These are phyloP conservation scores for Corylus americana DNA, from an alignment of 306 rosid species.

Conservation along the genomic window DNA sequence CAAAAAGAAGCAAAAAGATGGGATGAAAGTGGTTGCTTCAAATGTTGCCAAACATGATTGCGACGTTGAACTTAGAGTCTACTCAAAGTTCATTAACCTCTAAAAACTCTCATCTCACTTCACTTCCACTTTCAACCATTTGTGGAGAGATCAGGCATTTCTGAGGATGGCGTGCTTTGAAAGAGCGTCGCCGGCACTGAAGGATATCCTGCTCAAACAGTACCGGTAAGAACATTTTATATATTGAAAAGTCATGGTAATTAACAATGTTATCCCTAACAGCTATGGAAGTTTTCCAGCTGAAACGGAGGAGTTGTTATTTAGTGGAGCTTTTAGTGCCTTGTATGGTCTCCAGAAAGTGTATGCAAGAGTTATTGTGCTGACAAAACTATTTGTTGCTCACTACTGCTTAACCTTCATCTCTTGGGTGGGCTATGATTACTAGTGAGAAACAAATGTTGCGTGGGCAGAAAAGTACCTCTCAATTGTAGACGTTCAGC, in stretches of 20 bases:
- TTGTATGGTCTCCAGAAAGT: neutral
- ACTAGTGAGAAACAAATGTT: neutral
- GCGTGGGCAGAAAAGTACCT: neutral
- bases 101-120: conserved; percentile 26
- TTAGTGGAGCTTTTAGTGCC: neutral
- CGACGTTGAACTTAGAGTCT: conserved; percentile 48
- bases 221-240: conserved; percentile 51
- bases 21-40: conserved; percentile 48
- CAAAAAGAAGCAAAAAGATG: neutral
- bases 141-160: conserved; percentile 13
- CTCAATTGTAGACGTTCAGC: neutral
- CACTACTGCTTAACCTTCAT: neutral
- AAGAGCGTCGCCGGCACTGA: conserved; percentile 76
- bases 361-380: neutral
- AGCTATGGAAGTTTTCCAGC: neutral
- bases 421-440: neutral
- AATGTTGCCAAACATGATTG: conserved; percentile 64
- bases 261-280: too few species aligned
- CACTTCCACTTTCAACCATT: conserved; percentile 16
- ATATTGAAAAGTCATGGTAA: neutral
- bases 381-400: neutral
- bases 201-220: conserved; percentile 67
- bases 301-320: neutral
- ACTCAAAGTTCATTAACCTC: conserved; percentile 49
- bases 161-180: conserved; percentile 72